Evolutionary conservation across 371 early-diverging fungal genomes (phyloP).

Genomic region (Chytridium lagenaria): DNA sequence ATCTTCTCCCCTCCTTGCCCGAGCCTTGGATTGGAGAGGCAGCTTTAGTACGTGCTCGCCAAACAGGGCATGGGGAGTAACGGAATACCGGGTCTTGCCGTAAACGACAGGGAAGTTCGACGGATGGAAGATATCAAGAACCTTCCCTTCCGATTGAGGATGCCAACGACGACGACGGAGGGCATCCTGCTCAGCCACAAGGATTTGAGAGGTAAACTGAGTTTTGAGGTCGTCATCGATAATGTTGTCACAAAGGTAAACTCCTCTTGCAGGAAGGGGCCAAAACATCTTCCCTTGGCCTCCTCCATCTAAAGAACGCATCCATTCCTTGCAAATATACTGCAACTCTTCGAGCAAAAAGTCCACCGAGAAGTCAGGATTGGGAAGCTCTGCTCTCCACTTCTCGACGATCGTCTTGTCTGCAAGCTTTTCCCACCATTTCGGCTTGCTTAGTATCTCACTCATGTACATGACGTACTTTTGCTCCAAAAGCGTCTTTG

Average conservation of each 20-base stretch:
- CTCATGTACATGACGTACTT: not conserved
- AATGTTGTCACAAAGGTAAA: not conserved
- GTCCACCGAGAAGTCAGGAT: not conserved
- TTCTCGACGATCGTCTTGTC: not conserved
- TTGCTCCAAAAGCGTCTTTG: not conserved
- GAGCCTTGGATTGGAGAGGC: too few species aligned
- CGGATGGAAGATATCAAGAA: not conserved
- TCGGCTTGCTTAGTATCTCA: not conserved
- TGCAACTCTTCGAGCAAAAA: not conserved
- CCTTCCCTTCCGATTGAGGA: slow-evolving; percentile 1
- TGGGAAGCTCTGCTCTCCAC: not conserved
- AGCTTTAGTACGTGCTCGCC: slow-evolving; percentile 1
- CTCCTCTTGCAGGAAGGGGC: not conserved
- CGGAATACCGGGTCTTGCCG: slow-evolving; percentile 49
- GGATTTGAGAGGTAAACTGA: not conserved
- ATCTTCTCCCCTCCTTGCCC: too few species aligned
- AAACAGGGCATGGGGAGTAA: not conserved
- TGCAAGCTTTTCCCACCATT: not conserved
- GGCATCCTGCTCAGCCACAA: not conserved
- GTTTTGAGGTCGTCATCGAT: not conserved
- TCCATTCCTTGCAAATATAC: not conserved
- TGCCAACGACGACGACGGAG: not conserved
- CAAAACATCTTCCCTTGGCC: not conserved
- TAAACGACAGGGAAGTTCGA: not conserved
- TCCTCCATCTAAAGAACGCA: not conserved